Evolutionary conservation across 306 rosid species (phyloP), one percentile per base, ranked within the genome.

Genomic region (Prunus fruticosa): DNA sequence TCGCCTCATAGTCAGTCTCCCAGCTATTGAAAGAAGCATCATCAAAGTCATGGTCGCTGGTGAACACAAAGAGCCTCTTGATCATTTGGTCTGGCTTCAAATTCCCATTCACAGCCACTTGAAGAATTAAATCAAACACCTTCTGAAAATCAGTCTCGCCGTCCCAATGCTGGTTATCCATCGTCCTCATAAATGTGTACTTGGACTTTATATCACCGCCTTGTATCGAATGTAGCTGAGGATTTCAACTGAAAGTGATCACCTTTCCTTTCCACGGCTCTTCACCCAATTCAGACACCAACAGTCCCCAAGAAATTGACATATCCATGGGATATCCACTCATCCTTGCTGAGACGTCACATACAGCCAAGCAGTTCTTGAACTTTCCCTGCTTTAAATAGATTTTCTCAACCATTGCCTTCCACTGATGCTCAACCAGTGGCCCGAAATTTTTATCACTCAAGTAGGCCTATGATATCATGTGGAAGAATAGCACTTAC

Each of bases 321-420:
- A 91, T 86, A n/a, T 88, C 84, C 90, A 88, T 83, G 1, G 93
- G 91, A 10, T 12, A 20, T 11, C 93, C 96, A 0, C 0, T 0
- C 96, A 90, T 90, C 62, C 91, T 86, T 49, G 82, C 87, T 2
- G 96, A 88, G 11, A 88, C 93, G 67, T 91, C 93, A 57, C 84
- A 83, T 3, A 90, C 76, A 27, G 91, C 87, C 16, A 90, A 25
- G 34, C 86, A 85, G 27, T 77, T 83, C 23, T 46, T 85, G 75
- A 87, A 52, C 32, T 79, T 87, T 2, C 96, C 96, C 43, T 69
- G 46, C 72, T 78, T 76, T 15, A 20, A 22, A 58, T 22, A 52
- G 66, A 84, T 18, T 47, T 88, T 87, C 5, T 85, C 81, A 49
- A 91, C 87, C 84, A 87, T 85, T 76, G 89, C 87, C 72, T 78